Conservation (phyloP, 148 eudicot genomes). For the Rhododendron molle region DNA sequence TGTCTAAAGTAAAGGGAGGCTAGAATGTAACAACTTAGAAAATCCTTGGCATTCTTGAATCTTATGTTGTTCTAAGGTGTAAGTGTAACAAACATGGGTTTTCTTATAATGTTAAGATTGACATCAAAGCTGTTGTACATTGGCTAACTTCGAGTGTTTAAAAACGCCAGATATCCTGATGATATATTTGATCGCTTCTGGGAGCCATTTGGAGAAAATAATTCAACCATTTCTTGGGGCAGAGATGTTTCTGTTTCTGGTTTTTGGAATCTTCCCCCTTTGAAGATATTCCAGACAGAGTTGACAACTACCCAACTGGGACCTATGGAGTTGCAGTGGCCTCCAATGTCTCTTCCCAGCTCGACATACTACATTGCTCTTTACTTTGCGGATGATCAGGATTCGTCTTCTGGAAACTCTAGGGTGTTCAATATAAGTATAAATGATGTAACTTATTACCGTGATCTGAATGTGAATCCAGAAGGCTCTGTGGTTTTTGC, state of each 20-base stretch:
- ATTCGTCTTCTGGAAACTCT: slow-evolving; percentile 34
- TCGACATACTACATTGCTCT: slow-evolving; percentile 70
- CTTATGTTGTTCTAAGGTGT: not conserved
- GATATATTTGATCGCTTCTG: slow-evolving; percentile 87
- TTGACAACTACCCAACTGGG: slow-evolving; percentile 32
- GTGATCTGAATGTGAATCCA: slow-evolving; percentile 47
- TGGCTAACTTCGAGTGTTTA: slow-evolving; percentile 4
- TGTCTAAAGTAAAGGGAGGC: not conserved
- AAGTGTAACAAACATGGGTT: not conserved
- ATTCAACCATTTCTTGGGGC: slow-evolving; percentile 27
- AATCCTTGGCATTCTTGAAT: not conserved
- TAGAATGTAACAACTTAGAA: not conserved
- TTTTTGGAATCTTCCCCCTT: slow-evolving; percentile 88
- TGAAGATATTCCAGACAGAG: slow-evolving; percentile 61
- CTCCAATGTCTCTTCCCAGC: slow-evolving; percentile 54
- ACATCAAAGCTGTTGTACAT: not conserved
- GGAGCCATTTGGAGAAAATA: slow-evolving; percentile 69
- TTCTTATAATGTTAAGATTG: not conserved
- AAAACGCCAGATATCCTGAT: slow-evolving; percentile 67
- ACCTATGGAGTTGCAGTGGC: slow-evolving; percentile 67
- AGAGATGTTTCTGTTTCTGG: slow-evolving; percentile 62
- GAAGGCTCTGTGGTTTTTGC: slow-evolving; percentile 72
- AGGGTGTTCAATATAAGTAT: slow-evolving; percentile 57
- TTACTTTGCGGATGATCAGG: slow-evolving; percentile 70
- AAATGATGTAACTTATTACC: slow-evolving; percentile 53